Base-by-base conservation (phyloP, 495 filamentous ascomycete species). In the Cudoniella acicularis region DNA sequence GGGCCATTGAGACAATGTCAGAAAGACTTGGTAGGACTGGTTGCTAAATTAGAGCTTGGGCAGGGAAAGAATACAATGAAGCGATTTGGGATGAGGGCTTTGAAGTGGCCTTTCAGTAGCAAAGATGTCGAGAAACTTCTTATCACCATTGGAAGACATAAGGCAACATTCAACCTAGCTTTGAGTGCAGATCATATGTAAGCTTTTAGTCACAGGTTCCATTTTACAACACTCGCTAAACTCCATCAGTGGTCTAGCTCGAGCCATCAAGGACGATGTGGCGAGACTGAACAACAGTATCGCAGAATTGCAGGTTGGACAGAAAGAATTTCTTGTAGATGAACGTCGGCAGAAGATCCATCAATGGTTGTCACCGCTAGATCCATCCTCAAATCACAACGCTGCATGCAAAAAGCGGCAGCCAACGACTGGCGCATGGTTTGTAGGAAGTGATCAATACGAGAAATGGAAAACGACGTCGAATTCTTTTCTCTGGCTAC, bases 401-500 rank as follows among this genome's bases (percentile, higher is more conserved):
- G 30, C 59, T 36, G 56, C 69, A 26, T 10, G 59, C n/a, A 26
- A 57, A 10, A n/a, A 56, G n/a, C 64, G 66, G 16, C 46, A 67
- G 16, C 18, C 18, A 27, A 47, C 18, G 0, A 70, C 72, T 1
- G 72, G 72, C 10, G 21, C 42, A 10, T 75, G 73, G 73, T 61
- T 75, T 1, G 27, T 72, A n/a, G 21, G 67, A 10, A 64, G 57
- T 25, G 49, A 59, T 4, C 2, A 20, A 11, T 71, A 68, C 23
- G 22, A 50, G 17, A 43, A 59, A 24, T 75, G 71, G 72, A 61
- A 62, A 18, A 23, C 26, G 1, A 49, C 52, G 1, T 10, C 42
- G 16, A 26, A 49, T 9, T 65, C 65, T 3, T 24, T 64, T 26
- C 27, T 73, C 2, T 76, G 72, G 71, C 52, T 76, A 13, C 54